Percentiles rank a stretch among this genome's conserved stretches.
Conservation (phyloP, 2,329 filamentous ascomycete species). For the Didymella lethalis region DNA sequence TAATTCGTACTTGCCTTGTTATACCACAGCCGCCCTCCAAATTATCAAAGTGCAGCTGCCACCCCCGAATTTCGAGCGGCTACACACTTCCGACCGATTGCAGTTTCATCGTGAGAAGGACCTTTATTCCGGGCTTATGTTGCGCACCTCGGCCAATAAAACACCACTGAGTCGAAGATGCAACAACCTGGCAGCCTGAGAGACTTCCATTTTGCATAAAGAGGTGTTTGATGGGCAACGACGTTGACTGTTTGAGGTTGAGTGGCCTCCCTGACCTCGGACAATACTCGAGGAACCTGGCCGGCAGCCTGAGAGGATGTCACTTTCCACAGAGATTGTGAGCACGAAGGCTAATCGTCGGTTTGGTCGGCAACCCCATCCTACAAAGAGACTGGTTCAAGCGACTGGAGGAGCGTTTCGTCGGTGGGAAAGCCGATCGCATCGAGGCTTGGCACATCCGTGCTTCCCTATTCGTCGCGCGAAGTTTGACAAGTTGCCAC, state of each 20-base stretch:
- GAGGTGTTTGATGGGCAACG: not conserved
- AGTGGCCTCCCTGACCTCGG: not conserved
- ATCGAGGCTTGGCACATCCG: not conserved
- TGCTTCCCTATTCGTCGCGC: constrained; percentile 12
- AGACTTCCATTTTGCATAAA: not conserved
- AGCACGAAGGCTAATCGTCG: constrained; percentile 6
- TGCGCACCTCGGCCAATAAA: not conserved
- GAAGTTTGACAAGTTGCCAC: constrained; percentile 13
- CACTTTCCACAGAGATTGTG: not conserved
- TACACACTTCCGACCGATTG: not conserved
- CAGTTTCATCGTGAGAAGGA: not conserved
- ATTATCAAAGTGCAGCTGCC: not conserved
- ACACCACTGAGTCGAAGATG: not conserved
- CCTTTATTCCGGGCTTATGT: not conserved
- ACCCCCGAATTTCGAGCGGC: not conserved
- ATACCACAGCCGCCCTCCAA: not conserved
- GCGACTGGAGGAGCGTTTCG: constrained; percentile 4
- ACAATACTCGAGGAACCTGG: not conserved
- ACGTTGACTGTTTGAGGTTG: not conserved
- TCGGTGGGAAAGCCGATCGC: constrained; percentile 20
- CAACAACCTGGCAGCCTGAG: not conserved
- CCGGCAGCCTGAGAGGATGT: not conserved
- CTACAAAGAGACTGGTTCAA: constrained; percentile 16
- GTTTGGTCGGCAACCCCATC: constrained; percentile 16
- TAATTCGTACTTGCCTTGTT: not conserved